Evolutionary conservation across 2,329 filamentous ascomycete species (phyloP).

Genomic region (Fusarium siculi): DNA sequence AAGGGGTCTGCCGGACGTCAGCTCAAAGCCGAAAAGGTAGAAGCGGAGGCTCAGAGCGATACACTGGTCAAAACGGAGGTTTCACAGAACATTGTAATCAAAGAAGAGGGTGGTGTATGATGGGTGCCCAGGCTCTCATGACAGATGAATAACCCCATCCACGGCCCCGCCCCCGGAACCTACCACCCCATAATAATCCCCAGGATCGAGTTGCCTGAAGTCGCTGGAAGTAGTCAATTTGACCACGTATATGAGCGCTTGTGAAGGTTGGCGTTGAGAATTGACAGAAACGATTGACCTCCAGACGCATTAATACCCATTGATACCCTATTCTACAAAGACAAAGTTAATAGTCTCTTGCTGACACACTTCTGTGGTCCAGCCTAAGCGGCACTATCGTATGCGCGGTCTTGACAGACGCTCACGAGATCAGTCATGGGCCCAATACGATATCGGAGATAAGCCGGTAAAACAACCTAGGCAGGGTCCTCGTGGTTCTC

Average conservation of each 20-base stretch:
- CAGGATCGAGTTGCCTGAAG: constrained; percentile 17
- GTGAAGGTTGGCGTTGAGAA: constrained; percentile 8
- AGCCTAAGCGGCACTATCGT: constrained; percentile 34
- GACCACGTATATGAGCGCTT: constrained; percentile 35
- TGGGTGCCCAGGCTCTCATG: constrained; percentile 8
- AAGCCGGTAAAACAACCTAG: constrained; percentile 29
- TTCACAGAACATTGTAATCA: constrained; percentile 35
- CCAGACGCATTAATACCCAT: constrained; percentile 35
- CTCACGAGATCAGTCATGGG: constrained; percentile 41
- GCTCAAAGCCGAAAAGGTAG: constrained; percentile 46
- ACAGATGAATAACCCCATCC: constrained; percentile 20
- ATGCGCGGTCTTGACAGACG: constrained; percentile 19
- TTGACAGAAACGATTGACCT: constrained; percentile 3
- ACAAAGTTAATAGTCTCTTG: constrained; percentile 10
- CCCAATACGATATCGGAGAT: constrained; percentile 47
- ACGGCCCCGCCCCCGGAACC: constrained; percentile 38
- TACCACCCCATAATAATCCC: constrained; percentile 36
- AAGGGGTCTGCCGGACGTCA: constrained; percentile 69
- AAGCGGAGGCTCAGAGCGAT: constrained; percentile 41
- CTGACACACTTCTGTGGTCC: background rate
- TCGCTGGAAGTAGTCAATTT: constrained; percentile 30
- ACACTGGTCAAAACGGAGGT: constrained; percentile 40
- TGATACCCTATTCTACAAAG: constrained; percentile 16
- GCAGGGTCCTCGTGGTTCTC: constrained; percentile 14
- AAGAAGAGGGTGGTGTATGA: constrained; percentile 45